Base-by-base conservation (phyloP, 768 basidiomycete species). In the Mycena belliarum region DNA sequence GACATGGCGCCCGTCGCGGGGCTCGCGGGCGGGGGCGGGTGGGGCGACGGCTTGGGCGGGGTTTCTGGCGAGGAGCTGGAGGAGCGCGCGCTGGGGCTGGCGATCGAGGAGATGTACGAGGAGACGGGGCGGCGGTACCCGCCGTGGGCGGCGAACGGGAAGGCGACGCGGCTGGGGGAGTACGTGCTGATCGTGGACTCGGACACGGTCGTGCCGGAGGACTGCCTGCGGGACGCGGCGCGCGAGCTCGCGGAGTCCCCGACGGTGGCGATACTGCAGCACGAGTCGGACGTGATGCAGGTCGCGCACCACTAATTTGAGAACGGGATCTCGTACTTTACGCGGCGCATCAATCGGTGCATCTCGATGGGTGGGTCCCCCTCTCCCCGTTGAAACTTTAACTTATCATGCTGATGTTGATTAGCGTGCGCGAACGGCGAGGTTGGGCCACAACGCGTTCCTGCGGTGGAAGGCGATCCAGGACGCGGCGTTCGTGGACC, bases 201-300 rank as follows among this genome's bases (percentile, higher is more conserved):
- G 14, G 88, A 91, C 68, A 87, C 88, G 18, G 75, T 89, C 59
- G 86, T 89, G 21, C 91, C 92, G 4, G 89, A 89, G 76, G 84
- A 83, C 6, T 95, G 92, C 69, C 86, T 96, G 70, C 82, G 91
- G 53, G 93, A 95, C 74, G 93, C 93, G 0, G 93, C 91, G 6
- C 84, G 90, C 35, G 93, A 96, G 69, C 79, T 96, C 59, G 76
- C 83, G 18, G 87, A 89, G 70, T 88, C 87, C 62, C 91, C 89
- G 0, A 87, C 92, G 41, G 84, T 94, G 28, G 91, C 85, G 1
- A 93, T 96, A 74, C 88, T 96, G 50, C 93, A 95, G 68, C 93
- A 96, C 68, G 89, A 90, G 66, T 92, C 89, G 83, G 90, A 92
- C 64, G 92, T 95, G 63, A 92, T 94, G 87, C 91, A 95, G 71